Base-by-base conservation (phyloP, 352 stramenopile genomes). In the Globisporangium cylindrosporum region DNA sequence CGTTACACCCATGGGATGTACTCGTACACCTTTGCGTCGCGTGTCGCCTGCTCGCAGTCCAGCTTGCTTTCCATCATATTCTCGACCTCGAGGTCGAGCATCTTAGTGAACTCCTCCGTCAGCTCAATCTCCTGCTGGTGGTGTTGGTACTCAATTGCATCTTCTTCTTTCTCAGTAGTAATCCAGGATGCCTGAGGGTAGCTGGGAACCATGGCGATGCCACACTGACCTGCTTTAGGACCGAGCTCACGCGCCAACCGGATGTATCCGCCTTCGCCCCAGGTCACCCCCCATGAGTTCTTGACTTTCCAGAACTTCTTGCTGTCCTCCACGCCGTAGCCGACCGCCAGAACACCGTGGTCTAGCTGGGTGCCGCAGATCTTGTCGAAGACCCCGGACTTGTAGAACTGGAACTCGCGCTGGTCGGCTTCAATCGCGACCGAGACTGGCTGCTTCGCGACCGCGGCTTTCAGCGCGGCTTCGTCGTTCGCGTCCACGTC, bases 371-470 rank as follows among this genome's bases (percentile, higher is more conserved):
- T 79, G n/a, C 66, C 62, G 90, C 88, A 62, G 80, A 86, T 58
- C 77, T 86, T 20, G 64, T 75, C 46, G 70, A 98, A 76, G 6
- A 99, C 91, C 25, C 98, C 97, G 34, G 79, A 78, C 49, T 80
- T 89, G 93, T 99, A 99, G 70, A 99, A 97, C 86, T 99, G 97
- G 80, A 98, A 99, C n/a, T 84, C 86, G 54, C 83, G 82, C 72
- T 98, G 92, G 76, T 96, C 86, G 0, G 97, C 97, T 38, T 98
- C 81, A 36, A 99, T 97, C 1, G 95, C 97, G 20, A 98, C 88
- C 29, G 93, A 90, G 9, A 99, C 95, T 0, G 98, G 97, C 69
- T 98, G 92, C 73, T 95, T 83, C 51, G 93, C 77, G n/a, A 99
- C 63, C 5, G 96, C 95, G 3, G 77, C 74, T 22, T 95, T 73